phyloP scores from a whole-genome alignment of 2,329 filamentous ascomycete genomes.

The Hyphodiscus sp. region DNA sequence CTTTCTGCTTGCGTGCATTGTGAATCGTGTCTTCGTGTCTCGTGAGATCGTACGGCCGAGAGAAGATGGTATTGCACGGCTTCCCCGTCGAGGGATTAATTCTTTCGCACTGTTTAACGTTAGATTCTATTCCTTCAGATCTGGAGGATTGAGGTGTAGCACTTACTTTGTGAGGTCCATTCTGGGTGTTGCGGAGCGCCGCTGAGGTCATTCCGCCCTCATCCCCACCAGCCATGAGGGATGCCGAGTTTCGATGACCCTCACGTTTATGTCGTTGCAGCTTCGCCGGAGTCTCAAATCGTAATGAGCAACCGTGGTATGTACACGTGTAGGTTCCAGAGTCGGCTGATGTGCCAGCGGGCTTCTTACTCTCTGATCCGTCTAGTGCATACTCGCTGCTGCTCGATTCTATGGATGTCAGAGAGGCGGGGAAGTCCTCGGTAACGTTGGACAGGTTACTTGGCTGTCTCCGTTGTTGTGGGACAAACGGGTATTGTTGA shows the following conservation, averaged over 20 bases:
- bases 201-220: constrained; percentile 41
- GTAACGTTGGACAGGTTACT: constrained; percentile 24
- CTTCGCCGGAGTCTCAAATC: constrained; percentile 81
- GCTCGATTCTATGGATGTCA: constrained; percentile 36
- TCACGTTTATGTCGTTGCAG: constrained; percentile 96
- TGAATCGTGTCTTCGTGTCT: constrained; percentile 97
- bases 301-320: constrained; percentile 80
- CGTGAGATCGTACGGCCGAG: constrained; percentile 91
- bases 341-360: constrained; percentile 62
- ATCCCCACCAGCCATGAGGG: constrained; percentile 34
- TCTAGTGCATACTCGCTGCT: constrained; percentile 32
- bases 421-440: constrained; percentile 27
- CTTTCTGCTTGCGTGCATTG: constrained; percentile 89
- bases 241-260: constrained; percentile 72
- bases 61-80: constrained; percentile 90
- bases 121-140: not conserved
- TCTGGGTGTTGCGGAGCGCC: constrained; percentile 71
- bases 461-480: constrained; percentile 20
- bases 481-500: constrained; percentile 29
- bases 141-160: not conserved
- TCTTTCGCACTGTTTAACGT: constrained; percentile 56
- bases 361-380: constrained; percentile 35
- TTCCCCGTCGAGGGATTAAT: constrained; percentile 94
- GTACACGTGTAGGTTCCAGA: constrained; percentile 93
- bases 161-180: constrained; percentile 69